Percentiles rank a stretch among this genome's conserved stretches.
Conservation (phyloP, 2,329 filamentous ascomycete species). For the Cyphellophora europaea region DNA sequence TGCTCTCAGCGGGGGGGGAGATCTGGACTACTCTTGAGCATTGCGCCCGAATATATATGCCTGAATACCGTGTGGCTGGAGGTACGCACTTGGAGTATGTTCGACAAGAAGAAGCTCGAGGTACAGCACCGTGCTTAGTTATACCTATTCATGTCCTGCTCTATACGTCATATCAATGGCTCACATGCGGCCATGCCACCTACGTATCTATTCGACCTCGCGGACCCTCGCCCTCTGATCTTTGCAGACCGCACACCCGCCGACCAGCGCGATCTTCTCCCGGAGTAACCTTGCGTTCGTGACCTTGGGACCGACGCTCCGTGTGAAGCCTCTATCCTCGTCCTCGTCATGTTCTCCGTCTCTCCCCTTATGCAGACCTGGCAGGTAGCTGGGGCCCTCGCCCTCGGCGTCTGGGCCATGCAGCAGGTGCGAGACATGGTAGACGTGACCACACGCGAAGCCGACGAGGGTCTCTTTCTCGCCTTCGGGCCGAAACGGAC, state of each 20-base stretch:
- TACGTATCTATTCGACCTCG: neutral
- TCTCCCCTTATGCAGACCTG: too few species aligned
- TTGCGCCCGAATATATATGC: too few species aligned
- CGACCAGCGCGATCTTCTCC: constrained; percentile 15
- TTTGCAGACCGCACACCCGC: constrained; percentile 14
- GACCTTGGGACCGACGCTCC: constrained; percentile 74
- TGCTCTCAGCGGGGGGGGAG: too few species aligned
- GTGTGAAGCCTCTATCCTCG: constrained; percentile 20
- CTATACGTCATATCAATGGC: too few species aligned
- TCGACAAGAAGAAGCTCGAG: too few species aligned
- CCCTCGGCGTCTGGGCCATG: constrained; percentile 22
- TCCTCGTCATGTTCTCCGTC: constrained; percentile 12
- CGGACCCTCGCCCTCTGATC: constrained; percentile 7
- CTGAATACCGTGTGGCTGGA: too few species aligned
- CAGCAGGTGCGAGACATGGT: constrained; percentile 55
- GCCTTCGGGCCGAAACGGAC: constrained; percentile 18
- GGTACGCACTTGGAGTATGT: too few species aligned
- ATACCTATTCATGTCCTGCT: too few species aligned
- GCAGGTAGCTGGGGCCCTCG: constrained; percentile 16
- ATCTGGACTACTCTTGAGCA: too few species aligned
- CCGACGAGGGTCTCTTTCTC: constrained; percentile 51
- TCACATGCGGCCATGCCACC: too few species aligned
- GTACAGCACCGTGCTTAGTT: too few species aligned
- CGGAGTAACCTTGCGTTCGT: constrained; percentile 68
- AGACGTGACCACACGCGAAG: constrained; percentile 61